phyloP scores from a whole-genome alignment of 2,329 filamentous ascomycete genomes.

The Westerdykella ornata region DNA sequence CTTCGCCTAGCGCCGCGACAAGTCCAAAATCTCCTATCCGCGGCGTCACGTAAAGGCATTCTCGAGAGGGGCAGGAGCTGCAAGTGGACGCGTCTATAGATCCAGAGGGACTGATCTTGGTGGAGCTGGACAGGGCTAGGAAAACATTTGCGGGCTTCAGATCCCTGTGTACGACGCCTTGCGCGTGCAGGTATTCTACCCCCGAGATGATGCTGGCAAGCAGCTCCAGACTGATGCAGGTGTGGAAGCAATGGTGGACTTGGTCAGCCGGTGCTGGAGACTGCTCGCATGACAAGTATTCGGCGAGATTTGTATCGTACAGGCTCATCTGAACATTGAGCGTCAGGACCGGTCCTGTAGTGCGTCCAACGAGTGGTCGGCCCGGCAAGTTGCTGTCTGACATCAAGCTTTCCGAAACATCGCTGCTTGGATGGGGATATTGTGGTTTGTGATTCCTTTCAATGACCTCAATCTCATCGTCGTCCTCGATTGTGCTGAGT shows the following conservation, averaged over 20 bases:
- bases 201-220: slow-evolving; percentile 56
- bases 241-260: slow-evolving; percentile 56
- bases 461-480: slow-evolving; percentile 47
- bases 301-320: slow-evolving; percentile 56
- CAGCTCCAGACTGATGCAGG: slow-evolving; percentile 50
- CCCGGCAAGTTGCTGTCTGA: slow-evolving; percentile 33
- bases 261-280: slow-evolving; percentile 7
- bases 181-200: slow-evolving; percentile 57
- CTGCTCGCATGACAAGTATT: slow-evolving; percentile 45
- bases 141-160: slow-evolving; percentile 65
- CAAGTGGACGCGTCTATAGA: slow-evolving; percentile 46
- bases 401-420: slow-evolving; percentile 27
- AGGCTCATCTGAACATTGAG: slow-evolving; percentile 64
- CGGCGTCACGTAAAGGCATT: slow-evolving; percentile 46
- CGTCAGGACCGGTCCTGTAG: slow-evolving; percentile 37
- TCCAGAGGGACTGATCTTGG: slow-evolving; percentile 35
- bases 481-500: slow-evolving; percentile 36
- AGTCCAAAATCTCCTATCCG: slow-evolving; percentile 64
- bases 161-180: slow-evolving; percentile 59
- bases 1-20: slow-evolving; percentile 48
- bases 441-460: slow-evolving; percentile 25
- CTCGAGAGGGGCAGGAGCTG: slow-evolving; percentile 37
- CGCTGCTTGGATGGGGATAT: slow-evolving; percentile 14
- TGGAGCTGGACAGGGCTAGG: slow-evolving; percentile 43
- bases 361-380: slow-evolving; percentile 17